Conservation (phyloP, 768 basidiomycete species). For the Tulasnella sp. region DNA sequence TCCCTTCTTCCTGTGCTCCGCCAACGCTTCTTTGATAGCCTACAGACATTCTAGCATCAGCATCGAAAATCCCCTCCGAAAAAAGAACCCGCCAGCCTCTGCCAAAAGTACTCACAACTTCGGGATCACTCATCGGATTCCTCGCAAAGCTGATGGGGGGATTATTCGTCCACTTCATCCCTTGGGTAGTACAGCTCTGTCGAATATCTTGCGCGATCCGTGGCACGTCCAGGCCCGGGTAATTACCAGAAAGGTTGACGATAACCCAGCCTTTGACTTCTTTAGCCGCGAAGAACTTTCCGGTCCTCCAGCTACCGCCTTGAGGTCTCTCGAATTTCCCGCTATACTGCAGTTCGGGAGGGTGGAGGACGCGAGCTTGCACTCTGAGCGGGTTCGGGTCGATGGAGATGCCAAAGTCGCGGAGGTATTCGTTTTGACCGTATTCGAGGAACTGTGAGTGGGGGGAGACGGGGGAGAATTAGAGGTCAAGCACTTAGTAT, state of each 20-base stretch:
- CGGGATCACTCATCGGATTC: neutral
- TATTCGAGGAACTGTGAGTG: constrained; percentile 37
- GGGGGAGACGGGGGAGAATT: constrained; percentile 18
- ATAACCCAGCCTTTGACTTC: neutral
- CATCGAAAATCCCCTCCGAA: neutral
- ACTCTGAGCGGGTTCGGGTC: constrained; percentile 46
- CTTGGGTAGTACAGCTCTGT: neutral
- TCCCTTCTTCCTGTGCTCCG: neutral
- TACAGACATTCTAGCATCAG: neutral
- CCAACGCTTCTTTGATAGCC: neutral
- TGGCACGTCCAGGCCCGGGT: neutral
- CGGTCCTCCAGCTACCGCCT: neutral
- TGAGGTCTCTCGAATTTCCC: neutral
- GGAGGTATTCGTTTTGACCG: constrained; percentile 66
- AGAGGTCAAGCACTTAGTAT: constrained; percentile 39
- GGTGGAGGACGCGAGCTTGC: constrained; percentile 52
- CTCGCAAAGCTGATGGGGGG: neutral
- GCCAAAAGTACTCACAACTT: neutral
- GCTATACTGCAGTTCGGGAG: constrained; percentile 56
- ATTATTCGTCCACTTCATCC: neutral
- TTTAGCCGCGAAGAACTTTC: neutral
- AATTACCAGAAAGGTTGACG: neutral
- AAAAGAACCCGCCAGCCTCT: neutral
- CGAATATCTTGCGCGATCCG: neutral
- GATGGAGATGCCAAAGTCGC: constrained; percentile 63